These are phyloP conservation scores for Pilasporangium apinafurcum DNA, from an alignment of 352 stramenopile species.

Conservation along the genomic window DNA sequence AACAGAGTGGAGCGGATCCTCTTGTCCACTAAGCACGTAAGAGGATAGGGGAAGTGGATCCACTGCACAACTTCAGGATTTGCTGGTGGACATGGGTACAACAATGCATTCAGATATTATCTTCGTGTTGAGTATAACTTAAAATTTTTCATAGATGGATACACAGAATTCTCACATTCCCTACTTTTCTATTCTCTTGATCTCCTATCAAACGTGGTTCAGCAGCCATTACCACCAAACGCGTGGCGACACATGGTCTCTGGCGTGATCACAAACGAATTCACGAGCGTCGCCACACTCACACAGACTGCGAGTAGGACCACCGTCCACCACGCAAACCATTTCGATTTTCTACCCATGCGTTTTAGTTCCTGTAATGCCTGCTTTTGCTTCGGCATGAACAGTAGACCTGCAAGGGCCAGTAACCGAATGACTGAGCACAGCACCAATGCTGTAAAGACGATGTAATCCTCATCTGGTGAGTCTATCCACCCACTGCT, in stretches of 20 bases:
- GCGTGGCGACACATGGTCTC: slow-evolving; percentile 22
- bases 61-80: neutral
- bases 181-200: too few species aligned
- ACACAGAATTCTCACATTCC: too few species aligned
- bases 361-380: slow-evolving; percentile 7
- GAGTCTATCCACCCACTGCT: too few species aligned
- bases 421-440: slow-evolving; percentile 18
- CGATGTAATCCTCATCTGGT: slow-evolving; percentile 18
- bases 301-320: slow-evolving; percentile 10
- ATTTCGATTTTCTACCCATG: slow-evolving; percentile 5
- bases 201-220: too few species aligned
- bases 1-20: slow-evolving; percentile 1
- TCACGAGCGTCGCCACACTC: slow-evolving; percentile 12
- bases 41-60: neutral
- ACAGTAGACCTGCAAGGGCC: slow-evolving; percentile 14
- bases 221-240: slow-evolving; percentile 19
- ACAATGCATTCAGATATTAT: too few species aligned
- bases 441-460: slow-evolving; percentile 18
- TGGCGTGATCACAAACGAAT: slow-evolving; percentile 20
- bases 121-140: too few species aligned
- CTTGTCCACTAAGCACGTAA: neutral
- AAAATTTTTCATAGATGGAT: too few species aligned
- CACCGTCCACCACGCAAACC: slow-evolving; percentile 9
- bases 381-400: slow-evolving; percentile 13
- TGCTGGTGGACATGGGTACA: too few species aligned